phyloP scores from a whole-genome alignment of 768 basidiomycete species.

The Chalciporus chontae region DNA sequence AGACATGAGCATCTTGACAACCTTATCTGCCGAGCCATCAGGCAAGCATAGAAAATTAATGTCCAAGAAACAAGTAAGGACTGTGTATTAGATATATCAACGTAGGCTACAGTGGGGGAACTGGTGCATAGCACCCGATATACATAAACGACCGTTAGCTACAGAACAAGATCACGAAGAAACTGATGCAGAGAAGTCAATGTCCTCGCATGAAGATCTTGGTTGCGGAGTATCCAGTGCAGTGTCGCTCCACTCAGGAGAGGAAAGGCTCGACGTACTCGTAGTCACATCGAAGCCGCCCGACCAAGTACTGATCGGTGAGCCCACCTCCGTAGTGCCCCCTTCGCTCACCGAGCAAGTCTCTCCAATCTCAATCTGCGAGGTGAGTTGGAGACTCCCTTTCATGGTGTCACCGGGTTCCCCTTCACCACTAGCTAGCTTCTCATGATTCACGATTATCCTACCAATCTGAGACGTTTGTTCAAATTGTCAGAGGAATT shows the following conservation, averaged over 20 bases:
- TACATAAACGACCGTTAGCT: too few relatives aligned
- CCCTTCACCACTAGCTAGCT: neutral
- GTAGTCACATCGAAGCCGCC: neutral
- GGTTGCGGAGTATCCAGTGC: too few relatives aligned
- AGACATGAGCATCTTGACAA: too few relatives aligned
- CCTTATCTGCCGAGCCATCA: too few relatives aligned
- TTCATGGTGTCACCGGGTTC: neutral
- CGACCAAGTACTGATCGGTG: neutral
- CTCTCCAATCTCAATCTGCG: conserved; percentile 15
- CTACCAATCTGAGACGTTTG: conserved; percentile 12
- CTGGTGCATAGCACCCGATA: too few relatives aligned
- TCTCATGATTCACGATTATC: conserved; percentile 13
- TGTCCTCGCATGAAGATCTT: too few relatives aligned
- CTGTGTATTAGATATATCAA: too few relatives aligned
- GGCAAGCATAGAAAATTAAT: too few relatives aligned
- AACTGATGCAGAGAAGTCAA: neutral
- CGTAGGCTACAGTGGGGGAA: too few relatives aligned
- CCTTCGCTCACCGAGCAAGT: neutral
- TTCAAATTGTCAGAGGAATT: neutral
- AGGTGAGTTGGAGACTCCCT: conserved; percentile 13
- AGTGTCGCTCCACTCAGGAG: too few relatives aligned
- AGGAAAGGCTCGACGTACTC: neutral
- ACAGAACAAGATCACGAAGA: neutral
- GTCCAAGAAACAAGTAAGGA: too few relatives aligned
- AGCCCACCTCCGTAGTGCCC: neutral